Percentiles rank a stretch among this genome's conserved stretches.
phyloP scores from a whole-genome alignment of 139 green algal species.

The Coelastrella sp. region DNA sequence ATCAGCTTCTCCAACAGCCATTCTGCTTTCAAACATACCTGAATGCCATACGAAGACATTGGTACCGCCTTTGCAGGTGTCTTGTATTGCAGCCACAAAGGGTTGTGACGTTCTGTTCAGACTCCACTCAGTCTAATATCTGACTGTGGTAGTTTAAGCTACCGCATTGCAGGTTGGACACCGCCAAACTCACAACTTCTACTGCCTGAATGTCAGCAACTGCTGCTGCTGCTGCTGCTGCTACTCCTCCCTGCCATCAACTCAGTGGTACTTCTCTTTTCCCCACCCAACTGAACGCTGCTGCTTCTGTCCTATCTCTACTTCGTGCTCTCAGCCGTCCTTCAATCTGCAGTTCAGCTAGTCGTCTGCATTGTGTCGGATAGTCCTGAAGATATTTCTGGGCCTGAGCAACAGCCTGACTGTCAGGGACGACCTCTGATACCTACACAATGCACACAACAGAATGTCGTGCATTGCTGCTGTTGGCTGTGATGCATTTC shows the following conservation, averaged over 20 bases:
- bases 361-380: background rate
- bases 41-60: no score
- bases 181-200: background rate
- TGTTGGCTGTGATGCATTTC: no score
- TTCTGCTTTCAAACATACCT: no score
- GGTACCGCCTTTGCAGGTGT: no score
- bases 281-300: constrained; percentile 60
- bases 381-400: background rate
- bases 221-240: no score
- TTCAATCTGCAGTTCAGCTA: constrained; percentile 55
- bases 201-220: background rate
- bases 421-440: background rate
- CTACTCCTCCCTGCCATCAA: background rate
- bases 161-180: no score
- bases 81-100: no score
- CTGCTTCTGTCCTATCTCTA: constrained; percentile 47
- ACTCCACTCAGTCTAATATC: no score
- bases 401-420: background rate
- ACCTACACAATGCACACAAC: background rate
- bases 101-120: no score
- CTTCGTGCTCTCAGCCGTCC: constrained; percentile 53
- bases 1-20: no score
- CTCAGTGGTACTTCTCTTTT: constrained; percentile 57
- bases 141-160: no score
- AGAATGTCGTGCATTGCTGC: no score